Evolutionary conservation across 2,329 filamentous ascomycete genomes (phyloP).

Genomic region (Chaetomium olivaceum): DNA sequence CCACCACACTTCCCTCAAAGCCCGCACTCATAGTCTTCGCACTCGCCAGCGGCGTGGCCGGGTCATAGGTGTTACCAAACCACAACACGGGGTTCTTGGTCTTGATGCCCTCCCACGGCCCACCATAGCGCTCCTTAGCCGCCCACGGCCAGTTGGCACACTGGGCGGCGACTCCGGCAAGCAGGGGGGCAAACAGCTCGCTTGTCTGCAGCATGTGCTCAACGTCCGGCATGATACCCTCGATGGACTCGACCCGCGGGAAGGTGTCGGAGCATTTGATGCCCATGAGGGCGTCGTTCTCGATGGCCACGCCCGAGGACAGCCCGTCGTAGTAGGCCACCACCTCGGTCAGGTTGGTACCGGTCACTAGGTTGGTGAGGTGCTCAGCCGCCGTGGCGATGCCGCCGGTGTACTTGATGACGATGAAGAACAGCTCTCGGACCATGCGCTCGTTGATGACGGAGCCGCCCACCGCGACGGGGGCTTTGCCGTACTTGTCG

Average conservation of each 20-base stretch:
- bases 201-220: slow-evolving; percentile 24
- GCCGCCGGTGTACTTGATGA: slow-evolving; percentile 30
- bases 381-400: neutral
- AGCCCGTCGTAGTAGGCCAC: neutral
- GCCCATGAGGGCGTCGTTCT: slow-evolving; percentile 20
- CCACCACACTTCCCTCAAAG: slow-evolving; percentile 36
- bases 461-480: slow-evolving; percentile 27
- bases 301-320: neutral
- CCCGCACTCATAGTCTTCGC: slow-evolving; percentile 34
- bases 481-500: slow-evolving; percentile 32
- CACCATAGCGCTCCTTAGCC: slow-evolving; percentile 33
- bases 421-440: slow-evolving; percentile 26
- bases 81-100: slow-evolving; percentile 36
- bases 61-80: slow-evolving; percentile 36
- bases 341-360: slow-evolving; percentile 1
- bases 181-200: slow-evolving; percentile 27
- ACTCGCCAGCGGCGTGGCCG: slow-evolving; percentile 37
- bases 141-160: slow-evolving; percentile 37
- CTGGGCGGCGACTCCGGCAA: slow-evolving; percentile 23
- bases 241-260: neutral
- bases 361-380: slow-evolving; percentile 2
- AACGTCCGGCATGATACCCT: neutral
- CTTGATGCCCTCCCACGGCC: slow-evolving; percentile 29
- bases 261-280: slow-evolving; percentile 16
- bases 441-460: slow-evolving; percentile 33